These are phyloP conservation scores for Sugiyamaella boreocaroliniensis DNA, from an alignment of 805 yeast genomes.

Conservation along the genomic window DNA sequence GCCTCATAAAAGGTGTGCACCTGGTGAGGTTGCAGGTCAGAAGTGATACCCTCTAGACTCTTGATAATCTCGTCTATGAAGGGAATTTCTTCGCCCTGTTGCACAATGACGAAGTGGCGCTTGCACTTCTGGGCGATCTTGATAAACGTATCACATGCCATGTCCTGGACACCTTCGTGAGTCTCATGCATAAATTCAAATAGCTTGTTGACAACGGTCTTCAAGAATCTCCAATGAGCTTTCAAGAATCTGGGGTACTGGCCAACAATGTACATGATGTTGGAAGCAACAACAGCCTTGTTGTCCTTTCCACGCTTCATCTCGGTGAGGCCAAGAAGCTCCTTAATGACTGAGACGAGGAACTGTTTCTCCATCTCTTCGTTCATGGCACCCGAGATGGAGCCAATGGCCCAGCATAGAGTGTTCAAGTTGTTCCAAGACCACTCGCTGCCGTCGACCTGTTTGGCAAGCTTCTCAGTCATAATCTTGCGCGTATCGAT, in stretches of 20 bases:
- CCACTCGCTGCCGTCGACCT: constrained; percentile 96
- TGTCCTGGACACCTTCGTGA: constrained; percentile 99
- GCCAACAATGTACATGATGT: constrained; percentile 98
- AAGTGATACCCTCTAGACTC: constrained; percentile 77
- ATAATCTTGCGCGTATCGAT: constrained; percentile 89
- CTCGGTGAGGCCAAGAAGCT: constrained; percentile 83
- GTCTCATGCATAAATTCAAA: constrained; percentile 99
- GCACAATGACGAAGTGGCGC: constrained; percentile 86
- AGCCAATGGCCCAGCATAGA: constrained; percentile 98
- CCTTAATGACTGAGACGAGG: constrained; percentile 87
- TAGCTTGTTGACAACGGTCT: constrained; percentile 89
- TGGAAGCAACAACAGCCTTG: constrained; percentile 99
- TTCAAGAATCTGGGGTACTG: constrained; percentile 96
- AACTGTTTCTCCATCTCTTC: constrained; percentile 96
- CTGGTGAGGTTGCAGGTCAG: constrained; percentile 93
- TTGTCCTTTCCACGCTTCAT: constrained; percentile 96
- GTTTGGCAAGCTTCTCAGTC: constrained; percentile 85
- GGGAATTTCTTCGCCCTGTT: constrained; percentile 79
- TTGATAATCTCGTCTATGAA: constrained; percentile 85
- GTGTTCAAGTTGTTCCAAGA: constrained; percentile 98
- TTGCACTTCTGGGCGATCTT: constrained; percentile 94
- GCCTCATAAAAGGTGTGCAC: constrained; percentile 97
- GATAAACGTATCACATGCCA: constrained; percentile 99
- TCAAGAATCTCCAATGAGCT: constrained; percentile 96
- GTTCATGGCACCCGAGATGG: constrained; percentile 97